Evolutionary conservation across 208 protist species (phyloP).

Genomic region (Trypanosomatidae sp.): DNA sequence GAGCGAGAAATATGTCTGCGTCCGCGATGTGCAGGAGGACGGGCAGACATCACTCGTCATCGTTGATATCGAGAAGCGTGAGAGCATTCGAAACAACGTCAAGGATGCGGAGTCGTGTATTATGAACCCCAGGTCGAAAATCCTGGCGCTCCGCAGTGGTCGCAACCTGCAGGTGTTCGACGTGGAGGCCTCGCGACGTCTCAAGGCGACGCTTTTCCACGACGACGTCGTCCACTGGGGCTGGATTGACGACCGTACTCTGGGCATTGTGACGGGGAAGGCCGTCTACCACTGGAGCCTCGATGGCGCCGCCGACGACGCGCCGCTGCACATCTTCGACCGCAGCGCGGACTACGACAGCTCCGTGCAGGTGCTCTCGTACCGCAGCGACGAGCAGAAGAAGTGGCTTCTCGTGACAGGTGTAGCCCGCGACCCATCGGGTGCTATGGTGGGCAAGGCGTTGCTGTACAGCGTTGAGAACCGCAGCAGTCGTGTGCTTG

Average conservation of each 20-base stretch:
- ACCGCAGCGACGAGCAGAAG: constrained; percentile 90
- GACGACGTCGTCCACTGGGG: constrained; percentile 98
- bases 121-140: constrained; percentile 97
- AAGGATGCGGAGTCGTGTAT: constrained; percentile 98
- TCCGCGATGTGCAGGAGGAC: constrained; percentile 93
- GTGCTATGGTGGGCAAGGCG: constrained; percentile 93
- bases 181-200: constrained; percentile 95
- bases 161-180: constrained; percentile 99
- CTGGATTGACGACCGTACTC: constrained; percentile 95
- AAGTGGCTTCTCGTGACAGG: constrained; percentile 98
- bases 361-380: constrained; percentile 97
- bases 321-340: constrained; percentile 97
- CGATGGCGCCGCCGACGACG: constrained; percentile 75
- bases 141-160: constrained; percentile 97
- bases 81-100: constrained; percentile 96
- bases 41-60: constrained; percentile 85
- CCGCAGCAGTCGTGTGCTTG: constrained; percentile 92
- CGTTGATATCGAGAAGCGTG: constrained; percentile 96
- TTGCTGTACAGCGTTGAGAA: constrained; percentile 98
- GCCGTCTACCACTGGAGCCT: constrained; percentile 99
- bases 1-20: constrained; percentile 98
- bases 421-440: constrained; percentile 79
- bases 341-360: constrained; percentile 87
- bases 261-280: constrained; percentile 96
- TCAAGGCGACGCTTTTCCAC: constrained; percentile 94